phyloP scores from a whole-genome alignment of 768 basidiomycete species.

The Cyclocybe aegerita region DNA sequence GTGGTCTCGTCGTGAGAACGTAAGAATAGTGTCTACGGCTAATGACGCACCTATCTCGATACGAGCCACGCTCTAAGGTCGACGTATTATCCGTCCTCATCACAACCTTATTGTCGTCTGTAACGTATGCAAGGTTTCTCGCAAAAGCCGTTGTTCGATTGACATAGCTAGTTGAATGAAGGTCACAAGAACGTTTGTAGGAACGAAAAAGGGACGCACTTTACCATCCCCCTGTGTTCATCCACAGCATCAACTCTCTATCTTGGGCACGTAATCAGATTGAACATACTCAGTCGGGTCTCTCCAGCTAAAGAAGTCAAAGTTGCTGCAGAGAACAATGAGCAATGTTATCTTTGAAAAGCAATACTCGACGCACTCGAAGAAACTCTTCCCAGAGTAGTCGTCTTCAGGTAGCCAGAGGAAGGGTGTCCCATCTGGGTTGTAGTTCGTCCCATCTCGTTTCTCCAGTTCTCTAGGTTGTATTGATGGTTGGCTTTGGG shows the following conservation, averaged over 20 bases:
- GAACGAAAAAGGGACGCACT: no score
- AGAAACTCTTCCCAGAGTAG: slow-evolving; percentile 66
- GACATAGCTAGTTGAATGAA: no score
- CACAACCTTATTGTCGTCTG: not conserved
- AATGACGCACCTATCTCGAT: not conserved
- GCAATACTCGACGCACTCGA: slow-evolving; percentile 48
- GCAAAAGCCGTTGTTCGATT: no score
- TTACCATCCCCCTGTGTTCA: no score
- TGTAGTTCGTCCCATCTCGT: slow-evolving; percentile 31
- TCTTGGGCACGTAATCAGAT: not conserved
- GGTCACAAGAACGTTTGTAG: no score
- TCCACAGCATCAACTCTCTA: not conserved
- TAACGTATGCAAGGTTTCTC: not conserved
- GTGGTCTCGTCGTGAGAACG: not conserved
- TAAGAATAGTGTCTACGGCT: no score
- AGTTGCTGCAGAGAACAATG: not conserved
- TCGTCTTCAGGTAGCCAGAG: slow-evolving; percentile 71
- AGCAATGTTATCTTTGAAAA: not conserved
- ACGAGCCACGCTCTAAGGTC: not conserved
- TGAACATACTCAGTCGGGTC: not conserved
- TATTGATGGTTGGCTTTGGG: no score
- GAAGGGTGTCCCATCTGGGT: slow-evolving; percentile 49
- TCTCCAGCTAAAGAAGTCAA: not conserved
- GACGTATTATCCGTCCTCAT: not conserved
- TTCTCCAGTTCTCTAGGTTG: no score